phyloP scores from a whole-genome alignment of 306 rosid species.

The Begonia loranthoides region DNA sequence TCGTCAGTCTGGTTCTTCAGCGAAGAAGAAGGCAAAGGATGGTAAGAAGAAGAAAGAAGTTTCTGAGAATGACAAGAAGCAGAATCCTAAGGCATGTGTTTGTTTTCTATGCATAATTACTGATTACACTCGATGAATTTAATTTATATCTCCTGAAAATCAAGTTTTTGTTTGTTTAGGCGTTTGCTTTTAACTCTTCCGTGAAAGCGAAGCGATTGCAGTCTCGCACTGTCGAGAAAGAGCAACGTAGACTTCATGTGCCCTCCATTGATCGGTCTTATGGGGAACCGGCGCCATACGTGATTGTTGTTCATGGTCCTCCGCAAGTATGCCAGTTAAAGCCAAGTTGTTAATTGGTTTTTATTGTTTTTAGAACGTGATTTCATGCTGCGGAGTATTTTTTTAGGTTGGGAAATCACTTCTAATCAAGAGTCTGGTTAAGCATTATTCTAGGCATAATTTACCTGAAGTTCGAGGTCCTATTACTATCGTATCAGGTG shows the following conservation, averaged over 20 bases:
- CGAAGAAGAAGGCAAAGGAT: slow-evolving; percentile 32
- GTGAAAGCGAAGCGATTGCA: slow-evolving; percentile 66
- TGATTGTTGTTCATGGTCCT: slow-evolving; percentile 90
- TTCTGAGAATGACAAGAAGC: slow-evolving; percentile 27
- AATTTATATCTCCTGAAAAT: no score
- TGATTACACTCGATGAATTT: no score
- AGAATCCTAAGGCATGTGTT: slow-evolving; percentile 52
- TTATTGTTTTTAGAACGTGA: background rate
- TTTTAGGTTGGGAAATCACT: slow-evolving; percentile 89
- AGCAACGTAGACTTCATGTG: slow-evolving; percentile 82
- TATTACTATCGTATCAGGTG: slow-evolving; percentile 82
- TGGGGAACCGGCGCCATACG: slow-evolving; percentile 75
- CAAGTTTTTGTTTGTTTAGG: slow-evolving; percentile 11
- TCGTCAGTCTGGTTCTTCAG: slow-evolving; percentile 57
- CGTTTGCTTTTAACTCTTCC: slow-evolving; percentile 65
- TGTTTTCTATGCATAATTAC: background rate
- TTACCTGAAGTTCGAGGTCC: slow-evolving; percentile 82
- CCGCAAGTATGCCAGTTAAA: slow-evolving; percentile 38
- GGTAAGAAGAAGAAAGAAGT: slow-evolving; percentile 36
- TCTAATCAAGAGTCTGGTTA: slow-evolving; percentile 58
- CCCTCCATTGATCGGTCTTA: slow-evolving; percentile 67
- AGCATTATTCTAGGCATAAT: slow-evolving; percentile 85
- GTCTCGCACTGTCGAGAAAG: slow-evolving; percentile 89
- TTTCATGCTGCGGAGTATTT: background rate
- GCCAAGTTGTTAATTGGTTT: background rate